Evolutionary conservation across 371 early-diverging fungal species (phyloP).

Genomic region (Apophysomyces trapeziformis): DNA sequence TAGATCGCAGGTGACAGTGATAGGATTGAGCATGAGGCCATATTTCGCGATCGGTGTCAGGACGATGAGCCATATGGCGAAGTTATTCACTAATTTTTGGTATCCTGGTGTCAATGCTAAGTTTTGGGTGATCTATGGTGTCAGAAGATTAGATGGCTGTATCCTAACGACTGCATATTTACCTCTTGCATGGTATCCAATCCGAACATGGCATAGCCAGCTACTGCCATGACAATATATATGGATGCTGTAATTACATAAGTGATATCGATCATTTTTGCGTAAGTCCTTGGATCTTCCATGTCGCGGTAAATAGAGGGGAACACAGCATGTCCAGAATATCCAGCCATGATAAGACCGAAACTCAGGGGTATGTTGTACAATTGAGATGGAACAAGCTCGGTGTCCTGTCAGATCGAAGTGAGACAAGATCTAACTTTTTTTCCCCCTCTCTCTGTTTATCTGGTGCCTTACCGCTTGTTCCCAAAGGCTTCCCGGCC

Average conservation of each 20-base stretch:
- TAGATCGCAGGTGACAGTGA: slow-evolving; percentile 56
- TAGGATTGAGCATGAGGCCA: slow-evolving; percentile 61
- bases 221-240: slow-evolving; percentile 55
- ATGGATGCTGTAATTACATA: slow-evolving; percentile 49
- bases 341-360: slow-evolving; percentile 43
- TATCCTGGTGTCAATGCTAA: slow-evolving; percentile 43
- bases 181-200: slow-evolving; percentile 55
- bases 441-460: neutral
- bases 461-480: slow-evolving; percentile 36
- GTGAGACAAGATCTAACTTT: neutral
- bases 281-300: slow-evolving; percentile 52
- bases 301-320: slow-evolving; percentile 71
- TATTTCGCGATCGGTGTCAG: slow-evolving; percentile 35
- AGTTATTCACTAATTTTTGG: slow-evolving; percentile 24
- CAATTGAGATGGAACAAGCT: slow-evolving; percentile 24
- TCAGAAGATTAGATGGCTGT: neutral
- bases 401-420: slow-evolving; percentile 27
- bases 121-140: slow-evolving; percentile 65
- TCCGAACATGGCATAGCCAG: slow-evolving; percentile 80
- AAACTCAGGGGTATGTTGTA: slow-evolving; percentile 30
- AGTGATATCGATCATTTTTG: slow-evolving; percentile 55
- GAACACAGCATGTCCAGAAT: slow-evolving; percentile 65
- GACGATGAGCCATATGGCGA: slow-evolving; percentile 33
- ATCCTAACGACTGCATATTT: neutral
- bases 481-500: slow-evolving; percentile 61